Percentiles rank a stretch among this genome's conserved stretches.
Conservation (phyloP, 2,329 filamentous ascomycete species). For the Apiospora koreana region DNA sequence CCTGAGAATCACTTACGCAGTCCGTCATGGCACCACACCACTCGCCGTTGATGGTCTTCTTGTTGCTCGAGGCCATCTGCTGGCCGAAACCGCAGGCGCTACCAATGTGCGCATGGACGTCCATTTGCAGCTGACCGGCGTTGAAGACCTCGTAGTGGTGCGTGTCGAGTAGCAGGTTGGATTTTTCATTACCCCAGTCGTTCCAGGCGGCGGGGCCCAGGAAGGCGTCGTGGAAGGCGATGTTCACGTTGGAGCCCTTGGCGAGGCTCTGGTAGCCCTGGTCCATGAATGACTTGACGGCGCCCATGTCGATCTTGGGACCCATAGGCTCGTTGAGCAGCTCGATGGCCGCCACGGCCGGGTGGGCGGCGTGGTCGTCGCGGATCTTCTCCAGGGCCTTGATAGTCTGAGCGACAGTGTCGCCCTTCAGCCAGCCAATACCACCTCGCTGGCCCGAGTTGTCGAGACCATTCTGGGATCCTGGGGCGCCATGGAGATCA, state of each 20-base stretch:
- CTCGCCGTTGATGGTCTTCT: conserved; percentile 74
- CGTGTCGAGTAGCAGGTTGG: conserved; percentile 67
- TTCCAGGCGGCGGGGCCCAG: conserved; percentile 73
- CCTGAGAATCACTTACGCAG: conserved; percentile 39
- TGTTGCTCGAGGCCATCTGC: conserved; percentile 62
- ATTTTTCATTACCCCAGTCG: conserved; percentile 59
- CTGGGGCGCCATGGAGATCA: conserved; percentile 58
- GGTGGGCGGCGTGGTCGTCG: conserved; percentile 42
- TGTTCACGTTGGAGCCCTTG: conserved; percentile 52
- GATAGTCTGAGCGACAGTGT: conserved; percentile 38
- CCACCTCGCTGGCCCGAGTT: conserved; percentile 55
- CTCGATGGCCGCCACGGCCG: conserved; percentile 66
- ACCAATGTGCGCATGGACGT: conserved; percentile 66
- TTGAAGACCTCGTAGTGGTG: conserved; percentile 84
- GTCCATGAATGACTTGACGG: conserved; percentile 43
- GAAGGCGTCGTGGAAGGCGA: conserved; percentile 76
- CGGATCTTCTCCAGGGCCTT: conserved; percentile 52
- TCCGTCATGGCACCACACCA: conserved; percentile 77
- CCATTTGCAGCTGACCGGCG: conserved; percentile 63
- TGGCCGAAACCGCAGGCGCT: conserved; percentile 72
- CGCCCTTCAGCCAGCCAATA: conserved; percentile 32
- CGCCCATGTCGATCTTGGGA: conserved; percentile 50
- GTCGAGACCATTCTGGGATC: conserved; percentile 62
- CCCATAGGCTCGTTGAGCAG: conserved; percentile 69
- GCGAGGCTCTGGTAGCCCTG: conserved; percentile 41